These are phyloP conservation scores for Penicillium waksmanii DNA, from an alignment of 495 filamentous ascomycete genomes.

Conservation along the genomic window DNA sequence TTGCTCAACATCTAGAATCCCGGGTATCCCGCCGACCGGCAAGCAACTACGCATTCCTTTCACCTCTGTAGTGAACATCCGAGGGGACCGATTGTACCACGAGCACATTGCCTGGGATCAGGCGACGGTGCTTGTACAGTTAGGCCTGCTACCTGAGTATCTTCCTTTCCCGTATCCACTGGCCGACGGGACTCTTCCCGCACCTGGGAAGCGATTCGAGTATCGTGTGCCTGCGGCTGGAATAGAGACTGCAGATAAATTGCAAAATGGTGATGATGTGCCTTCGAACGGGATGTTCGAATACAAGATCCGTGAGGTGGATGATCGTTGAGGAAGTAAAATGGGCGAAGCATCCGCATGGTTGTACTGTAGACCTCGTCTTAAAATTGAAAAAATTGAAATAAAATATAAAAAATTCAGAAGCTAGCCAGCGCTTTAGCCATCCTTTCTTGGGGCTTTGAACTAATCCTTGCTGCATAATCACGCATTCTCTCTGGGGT, in stretches of 20 bases:
- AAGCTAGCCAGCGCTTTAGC: too few species aligned
- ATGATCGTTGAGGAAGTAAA: conserved; percentile 8
- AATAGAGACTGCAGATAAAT: conserved; percentile 63
- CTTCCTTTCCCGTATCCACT: conserved; percentile 59
- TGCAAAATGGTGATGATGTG: conserved; percentile 60
- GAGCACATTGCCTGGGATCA: conserved; percentile 91
- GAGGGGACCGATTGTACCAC: conserved; percentile 74
- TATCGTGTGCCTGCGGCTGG: conserved; percentile 73
- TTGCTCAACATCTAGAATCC: conserved; percentile 46
- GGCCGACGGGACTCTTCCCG: conserved; percentile 41
- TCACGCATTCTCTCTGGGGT: too few species aligned
- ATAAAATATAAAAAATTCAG: neutral
- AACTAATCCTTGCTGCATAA: too few species aligned
- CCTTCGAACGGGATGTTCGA: conserved; percentile 69
- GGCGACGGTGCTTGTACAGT: conserved; percentile 71
- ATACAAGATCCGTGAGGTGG: conserved; percentile 28
- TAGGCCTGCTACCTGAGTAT: conserved; percentile 69
- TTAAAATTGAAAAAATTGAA: neutral
- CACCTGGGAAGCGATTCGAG: conserved; percentile 52
- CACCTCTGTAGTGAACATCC: conserved; percentile 73
- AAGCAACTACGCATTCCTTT: conserved; percentile 68
- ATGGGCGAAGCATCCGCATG: neutral
- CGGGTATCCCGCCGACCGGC: conserved; percentile 72
- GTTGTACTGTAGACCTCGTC: too few species aligned
- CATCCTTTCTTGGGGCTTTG: too few species aligned